Conservation (phyloP, 768 basidiomycete species). For the Boletellus ananiceps region DNA sequence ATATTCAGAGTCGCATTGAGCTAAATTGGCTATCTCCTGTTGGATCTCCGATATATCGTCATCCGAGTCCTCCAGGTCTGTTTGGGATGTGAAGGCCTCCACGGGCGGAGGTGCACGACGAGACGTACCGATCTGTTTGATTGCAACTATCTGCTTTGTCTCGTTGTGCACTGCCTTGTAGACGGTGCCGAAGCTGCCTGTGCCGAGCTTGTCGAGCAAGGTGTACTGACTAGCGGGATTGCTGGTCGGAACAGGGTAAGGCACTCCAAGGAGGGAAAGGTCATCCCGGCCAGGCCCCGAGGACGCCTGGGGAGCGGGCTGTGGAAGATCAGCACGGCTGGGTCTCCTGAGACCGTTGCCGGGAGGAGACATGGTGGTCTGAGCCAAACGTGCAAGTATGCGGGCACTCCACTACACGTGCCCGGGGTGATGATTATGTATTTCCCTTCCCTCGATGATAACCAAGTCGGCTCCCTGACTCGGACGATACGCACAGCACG, state of each 20-base stretch:
- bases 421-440: background rate
- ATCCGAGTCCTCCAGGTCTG: conserved; percentile 96
- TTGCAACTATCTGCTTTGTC: conserved; percentile 90
- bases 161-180: conserved; percentile 97
- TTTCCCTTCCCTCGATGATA: conserved; percentile 7
- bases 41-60: conserved; percentile 99
- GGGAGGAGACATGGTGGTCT: conserved; percentile 41
- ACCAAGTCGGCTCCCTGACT: background rate
- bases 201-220: conserved; percentile 92
- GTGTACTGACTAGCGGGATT: conserved; percentile 91
- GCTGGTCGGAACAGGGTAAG: conserved; percentile 64
- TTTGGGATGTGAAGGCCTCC: background rate
- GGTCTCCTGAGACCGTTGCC: conserved; percentile 36
- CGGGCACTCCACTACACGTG: conserved; percentile 27
- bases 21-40: conserved; percentile 94
- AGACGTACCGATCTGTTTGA: conserved; percentile 91
- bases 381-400: conserved; percentile 17
- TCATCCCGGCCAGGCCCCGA: conserved; percentile 40
- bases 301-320: conserved; percentile 34
- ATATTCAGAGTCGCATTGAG: conserved; percentile 93
- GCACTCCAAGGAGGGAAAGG: conserved; percentile 44
- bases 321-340: conserved; percentile 38
- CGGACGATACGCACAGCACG: conserved; percentile 27
- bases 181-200: conserved; percentile 93
- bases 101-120: conserved; percentile 7